Conservation (phyloP, 164 flowering plant genomes). For the Litsea cubeba region DNA sequence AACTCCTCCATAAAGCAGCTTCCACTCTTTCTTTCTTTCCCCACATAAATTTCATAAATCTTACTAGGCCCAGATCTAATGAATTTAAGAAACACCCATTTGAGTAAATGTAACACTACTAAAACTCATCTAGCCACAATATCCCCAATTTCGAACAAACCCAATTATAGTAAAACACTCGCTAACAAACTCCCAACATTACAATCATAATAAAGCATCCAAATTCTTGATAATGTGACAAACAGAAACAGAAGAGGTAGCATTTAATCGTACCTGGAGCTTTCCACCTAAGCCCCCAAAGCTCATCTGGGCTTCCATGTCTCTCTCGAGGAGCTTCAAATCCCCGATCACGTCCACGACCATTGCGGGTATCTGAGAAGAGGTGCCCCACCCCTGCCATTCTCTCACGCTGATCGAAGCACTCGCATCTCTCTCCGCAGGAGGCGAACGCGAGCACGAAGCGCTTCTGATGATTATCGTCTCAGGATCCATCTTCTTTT, state of each 20-base stretch:
- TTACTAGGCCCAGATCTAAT: no score
- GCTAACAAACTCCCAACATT: no score
- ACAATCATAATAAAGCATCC: no score
- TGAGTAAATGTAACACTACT: no score
- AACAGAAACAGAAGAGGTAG: neutral
- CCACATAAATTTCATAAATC: no score
- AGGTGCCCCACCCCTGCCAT: conserved; percentile 87
- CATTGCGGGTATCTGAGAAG: conserved; percentile 58
- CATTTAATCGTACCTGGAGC: conserved; percentile 39
- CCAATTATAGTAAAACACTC: no score
- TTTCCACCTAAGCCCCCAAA: conserved; percentile 84
- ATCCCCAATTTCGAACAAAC: no score
- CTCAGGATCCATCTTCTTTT: neutral
- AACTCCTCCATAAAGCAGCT: no score
- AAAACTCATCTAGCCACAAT: no score
- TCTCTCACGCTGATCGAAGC: conserved; percentile 34
- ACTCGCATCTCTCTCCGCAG: conserved; percentile 1
- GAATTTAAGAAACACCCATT: no score
- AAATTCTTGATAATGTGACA: neutral
- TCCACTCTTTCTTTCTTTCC: no score
- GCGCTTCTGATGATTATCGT: neutral
- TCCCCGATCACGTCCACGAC: conserved; percentile 53
- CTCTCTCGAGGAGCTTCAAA: conserved; percentile 58
- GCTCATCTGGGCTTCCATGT: conserved; percentile 49
- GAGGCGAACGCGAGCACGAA: neutral